Evolutionary conservation across 352 stramenopile genomes (phyloP).

Genomic region (Discostella stelligera): DNA sequence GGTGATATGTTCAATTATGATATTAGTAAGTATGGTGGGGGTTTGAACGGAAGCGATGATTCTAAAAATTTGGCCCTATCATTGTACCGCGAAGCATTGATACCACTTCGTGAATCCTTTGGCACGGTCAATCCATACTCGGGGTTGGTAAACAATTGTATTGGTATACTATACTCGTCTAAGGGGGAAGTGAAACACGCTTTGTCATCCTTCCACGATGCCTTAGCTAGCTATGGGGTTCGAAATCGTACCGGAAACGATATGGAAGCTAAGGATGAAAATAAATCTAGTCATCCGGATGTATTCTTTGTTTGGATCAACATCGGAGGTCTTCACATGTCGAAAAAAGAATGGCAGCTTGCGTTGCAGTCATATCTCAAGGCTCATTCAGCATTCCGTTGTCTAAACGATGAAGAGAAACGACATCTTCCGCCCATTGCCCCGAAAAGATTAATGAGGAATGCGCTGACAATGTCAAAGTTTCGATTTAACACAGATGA

Average conservation of each 20-base stretch:
- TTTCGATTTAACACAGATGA: slow-evolving; percentile 23
- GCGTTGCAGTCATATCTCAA: slow-evolving; percentile 52
- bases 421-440: slow-evolving; percentile 27
- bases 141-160: slow-evolving; percentile 39
- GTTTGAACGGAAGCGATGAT: slow-evolving; percentile 15
- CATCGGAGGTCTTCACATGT: slow-evolving; percentile 48
- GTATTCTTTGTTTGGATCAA: slow-evolving; percentile 59
- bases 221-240: slow-evolving; percentile 51
- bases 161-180: slow-evolving; percentile 45
- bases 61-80: slow-evolving; percentile 37
- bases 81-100: slow-evolving; percentile 43
- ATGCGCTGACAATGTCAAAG: slow-evolving; percentile 24
- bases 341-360: slow-evolving; percentile 47
- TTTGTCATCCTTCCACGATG: slow-evolving; percentile 49
- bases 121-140: slow-evolving; percentile 37
- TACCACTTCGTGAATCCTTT: slow-evolving; percentile 42
- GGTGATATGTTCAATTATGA: slow-evolving; percentile 54
- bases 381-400: slow-evolving; percentile 39
- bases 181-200: slow-evolving; percentile 38
- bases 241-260: slow-evolving; percentile 21
- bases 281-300: slow-evolving; percentile 27
- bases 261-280: slow-evolving; percentile 1
- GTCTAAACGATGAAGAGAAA: slow-evolving; percentile 31
- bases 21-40: slow-evolving; percentile 11
- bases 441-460: slow-evolving; percentile 38